Base-by-base conservation (phyloP, 2,329 filamentous ascomycete species). In the Sclerotinia glacialis region DNA sequence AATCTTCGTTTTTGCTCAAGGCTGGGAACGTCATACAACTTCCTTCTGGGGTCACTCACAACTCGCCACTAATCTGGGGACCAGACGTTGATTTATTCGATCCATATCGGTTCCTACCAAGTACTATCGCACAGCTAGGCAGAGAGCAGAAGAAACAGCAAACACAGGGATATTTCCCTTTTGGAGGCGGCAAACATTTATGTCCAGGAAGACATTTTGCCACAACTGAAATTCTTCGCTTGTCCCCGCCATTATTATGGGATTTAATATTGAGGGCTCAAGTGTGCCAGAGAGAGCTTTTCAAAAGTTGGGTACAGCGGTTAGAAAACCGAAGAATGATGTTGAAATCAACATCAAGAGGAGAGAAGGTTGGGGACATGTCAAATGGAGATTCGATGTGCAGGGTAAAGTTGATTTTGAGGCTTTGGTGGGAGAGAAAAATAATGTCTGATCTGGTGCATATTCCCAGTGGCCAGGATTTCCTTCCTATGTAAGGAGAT, bases 1-100 rank as follows among this genome's bases (percentile, higher is more conserved):
- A 53, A 5, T 54, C 79, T 66, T 76, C 73, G 4, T 82, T 80
- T 67, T 75, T 80, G n/a, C 74, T 83, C 23, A 78, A 78, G 61
- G 80, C 80, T 50, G 77, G 76, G 26, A 74, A 76, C 5, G 69
- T 82, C 1, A 76, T 83, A 6, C 80, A 83, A 69, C 78, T 83
- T 42, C 77, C 79, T 0, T 78, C 78, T 16, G 78, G 78, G 12
- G 76, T 81, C 5, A 78, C 82, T 18, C 81, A 83, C 67, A 70
- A 74, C 2, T 76, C 80, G 26, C 63, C 71, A 9, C 69, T 73
- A 0, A 77, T 82, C 63, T 83, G 81, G 81, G 81, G 82, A 5
- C 70, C 76, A 1, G 78, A 82, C 47, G 79, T 75, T 1, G 69
- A 69, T 2, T 60, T 67, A 1, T 83, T 83, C 72, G 78, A 81